These are phyloP conservation scores for Guyanaporus albipodus DNA, from an alignment of 768 basidiomycete species.

Conservation along the genomic window DNA sequence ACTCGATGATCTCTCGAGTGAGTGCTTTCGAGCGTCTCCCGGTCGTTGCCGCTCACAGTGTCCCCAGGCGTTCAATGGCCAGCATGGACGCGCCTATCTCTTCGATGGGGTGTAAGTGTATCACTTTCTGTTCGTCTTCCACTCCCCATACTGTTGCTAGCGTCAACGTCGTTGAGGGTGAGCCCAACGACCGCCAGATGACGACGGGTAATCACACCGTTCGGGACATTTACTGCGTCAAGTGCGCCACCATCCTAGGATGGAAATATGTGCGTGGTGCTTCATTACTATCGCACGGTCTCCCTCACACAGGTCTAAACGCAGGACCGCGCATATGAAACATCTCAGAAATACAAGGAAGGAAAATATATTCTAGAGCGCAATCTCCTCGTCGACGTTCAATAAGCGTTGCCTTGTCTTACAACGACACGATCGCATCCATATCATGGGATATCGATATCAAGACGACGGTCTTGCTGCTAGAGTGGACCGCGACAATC, in stretches of 20 bases:
- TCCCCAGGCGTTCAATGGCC: constrained; percentile 89
- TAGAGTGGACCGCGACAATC: constrained; percentile 14
- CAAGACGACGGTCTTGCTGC: constrained; percentile 12
- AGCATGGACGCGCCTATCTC: constrained; percentile 92
- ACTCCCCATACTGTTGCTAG: constrained; percentile 37
- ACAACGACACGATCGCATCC: no score
- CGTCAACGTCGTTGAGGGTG: constrained; percentile 88
- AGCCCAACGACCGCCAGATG: constrained; percentile 90
- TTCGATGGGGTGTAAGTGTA: constrained; percentile 85
- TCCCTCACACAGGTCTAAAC: constrained; percentile 3
- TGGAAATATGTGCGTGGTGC: constrained; percentile 87
- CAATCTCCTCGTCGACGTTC: constrained; percentile 82
- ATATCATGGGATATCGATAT: constrained; percentile 11
- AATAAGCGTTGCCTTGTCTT: constrained; percentile 40
- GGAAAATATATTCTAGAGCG: constrained; percentile 97
- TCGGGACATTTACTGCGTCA: constrained; percentile 90
- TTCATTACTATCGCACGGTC: not conserved
- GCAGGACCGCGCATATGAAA: constrained; percentile 89
- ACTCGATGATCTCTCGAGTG: constrained; percentile 88
- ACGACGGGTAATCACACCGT: constrained; percentile 96
- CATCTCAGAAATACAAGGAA: constrained; percentile 95
- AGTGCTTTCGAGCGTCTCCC: constrained; percentile 23
- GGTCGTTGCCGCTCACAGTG: constrained; percentile 12
- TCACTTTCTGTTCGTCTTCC: constrained; percentile 9
- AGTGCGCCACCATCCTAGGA: constrained; percentile 81